A percentile compares a stretch with the other conserved stretches of the same genome.
phyloP scores from a whole-genome alignment of 495 filamentous ascomycete species.

The Echria macrotheca region DNA sequence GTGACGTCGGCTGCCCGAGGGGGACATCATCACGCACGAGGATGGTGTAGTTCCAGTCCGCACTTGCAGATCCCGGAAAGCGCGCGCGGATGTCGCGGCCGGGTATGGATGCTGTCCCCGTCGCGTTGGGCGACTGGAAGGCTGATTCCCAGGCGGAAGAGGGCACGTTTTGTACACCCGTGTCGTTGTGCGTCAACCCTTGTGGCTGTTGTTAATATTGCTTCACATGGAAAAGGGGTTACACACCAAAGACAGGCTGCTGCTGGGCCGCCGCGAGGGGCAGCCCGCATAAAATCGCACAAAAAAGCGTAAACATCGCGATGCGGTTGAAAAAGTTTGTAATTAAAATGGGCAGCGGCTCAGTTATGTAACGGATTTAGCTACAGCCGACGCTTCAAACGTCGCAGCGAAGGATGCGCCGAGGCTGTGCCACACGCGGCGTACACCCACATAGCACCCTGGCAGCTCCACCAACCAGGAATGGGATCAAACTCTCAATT shows the following conservation, averaged over 20 bases:
- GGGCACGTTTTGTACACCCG: background rate
- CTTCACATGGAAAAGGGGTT: background rate
- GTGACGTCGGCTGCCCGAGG: too few relatives aligned
- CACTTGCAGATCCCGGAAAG: background rate
- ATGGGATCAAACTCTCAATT: background rate
- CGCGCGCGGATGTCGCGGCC: too few relatives aligned
- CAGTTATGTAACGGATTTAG: too few relatives aligned
- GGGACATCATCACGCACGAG: background rate
- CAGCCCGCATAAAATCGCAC: too few relatives aligned
- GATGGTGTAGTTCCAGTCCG: background rate
- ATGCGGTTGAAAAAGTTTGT: too few relatives aligned
- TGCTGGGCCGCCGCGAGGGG: too few relatives aligned
- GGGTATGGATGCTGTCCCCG: background rate
- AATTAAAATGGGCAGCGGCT: too few relatives aligned
- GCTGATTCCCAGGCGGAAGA: background rate
- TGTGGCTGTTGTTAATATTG: background rate
- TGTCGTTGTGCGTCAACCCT: background rate
- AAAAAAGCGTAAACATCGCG: too few relatives aligned
- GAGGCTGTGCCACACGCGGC: background rate
- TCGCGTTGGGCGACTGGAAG: background rate
- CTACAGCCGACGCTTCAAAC: too few relatives aligned
- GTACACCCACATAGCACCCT: too few relatives aligned
- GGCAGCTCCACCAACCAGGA: too few relatives aligned
- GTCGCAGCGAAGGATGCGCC: background rate
- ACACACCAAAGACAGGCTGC: too few relatives aligned